Percentiles rank a stretch among this genome's conserved stretches.
These are phyloP conservation scores for Mrakia gelida DNA, from an alignment of 768 basidiomycete species.

Conservation along the genomic window DNA sequence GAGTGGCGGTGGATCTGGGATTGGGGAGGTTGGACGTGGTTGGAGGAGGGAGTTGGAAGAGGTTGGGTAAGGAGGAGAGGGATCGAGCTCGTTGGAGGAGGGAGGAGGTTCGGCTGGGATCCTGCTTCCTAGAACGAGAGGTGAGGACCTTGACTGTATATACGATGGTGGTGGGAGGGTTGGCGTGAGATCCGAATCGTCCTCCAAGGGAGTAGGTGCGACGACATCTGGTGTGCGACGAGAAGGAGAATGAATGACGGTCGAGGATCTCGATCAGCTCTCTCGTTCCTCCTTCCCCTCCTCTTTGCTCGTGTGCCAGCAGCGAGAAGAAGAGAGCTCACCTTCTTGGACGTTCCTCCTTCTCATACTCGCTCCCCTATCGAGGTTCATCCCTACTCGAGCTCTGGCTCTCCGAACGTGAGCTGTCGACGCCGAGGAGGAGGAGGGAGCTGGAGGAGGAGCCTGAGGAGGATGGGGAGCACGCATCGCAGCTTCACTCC, in stretches of 20 bases:
- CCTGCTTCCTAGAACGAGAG: neutral
- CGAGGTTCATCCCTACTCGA: neutral
- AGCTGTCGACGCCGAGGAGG: neutral
- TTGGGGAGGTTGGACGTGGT: neutral
- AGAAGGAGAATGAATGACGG: neutral
- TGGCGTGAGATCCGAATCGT: slow-evolving; percentile 14
- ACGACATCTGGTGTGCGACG: neutral
- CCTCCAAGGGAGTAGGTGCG: neutral
- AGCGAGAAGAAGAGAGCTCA: neutral
- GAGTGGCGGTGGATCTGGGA: neutral
- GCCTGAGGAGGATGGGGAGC: neutral
- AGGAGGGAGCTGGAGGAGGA: neutral
- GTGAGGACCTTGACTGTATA: neutral
- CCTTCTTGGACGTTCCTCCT: slow-evolving; percentile 21
- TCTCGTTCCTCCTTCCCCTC: neutral
- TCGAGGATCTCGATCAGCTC: neutral
- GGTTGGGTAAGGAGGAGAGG: slow-evolving; percentile 6
- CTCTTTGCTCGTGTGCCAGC: neutral
- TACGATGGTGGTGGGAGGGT: slow-evolving; percentile 8
- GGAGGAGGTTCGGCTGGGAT: neutral
- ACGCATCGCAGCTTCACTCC: slow-evolving; percentile 6
- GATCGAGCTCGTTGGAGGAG: neutral
- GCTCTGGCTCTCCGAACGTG: neutral
- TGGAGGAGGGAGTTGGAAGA: neutral
- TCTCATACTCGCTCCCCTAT: slow-evolving; percentile 5